These are phyloP conservation scores for Fonsecaea monophora DNA, from an alignment of 2,329 filamentous ascomycete species.

Conservation along the genomic window DNA sequence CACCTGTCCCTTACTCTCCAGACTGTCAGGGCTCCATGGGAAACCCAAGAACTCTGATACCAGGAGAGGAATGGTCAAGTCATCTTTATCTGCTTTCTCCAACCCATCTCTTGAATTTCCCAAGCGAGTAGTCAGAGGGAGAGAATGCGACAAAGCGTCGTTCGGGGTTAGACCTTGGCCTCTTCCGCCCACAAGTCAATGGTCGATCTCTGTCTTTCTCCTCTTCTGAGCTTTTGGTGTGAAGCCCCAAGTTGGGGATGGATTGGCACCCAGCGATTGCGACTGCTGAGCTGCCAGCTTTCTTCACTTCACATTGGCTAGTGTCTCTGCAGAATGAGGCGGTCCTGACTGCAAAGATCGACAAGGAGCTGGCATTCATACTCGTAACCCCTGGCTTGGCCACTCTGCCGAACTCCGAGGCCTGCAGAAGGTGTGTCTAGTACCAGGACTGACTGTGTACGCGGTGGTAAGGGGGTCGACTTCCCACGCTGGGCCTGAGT, in stretches of 20 bases:
- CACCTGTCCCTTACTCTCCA: no score
- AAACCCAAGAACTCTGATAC: not conserved
- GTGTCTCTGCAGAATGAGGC: not conserved
- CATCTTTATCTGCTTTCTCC: not conserved
- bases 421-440: not conserved
- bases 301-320: not conserved
- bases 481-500: not conserved
- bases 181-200: not conserved
- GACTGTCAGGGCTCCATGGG: not conserved
- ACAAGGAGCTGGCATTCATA: not conserved
- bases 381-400: not conserved
- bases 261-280: not conserved
- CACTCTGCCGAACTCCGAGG: constrained; percentile 8
- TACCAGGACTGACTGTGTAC: not conserved
- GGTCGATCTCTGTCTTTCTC: not conserved
- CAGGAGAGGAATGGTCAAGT: not conserved
- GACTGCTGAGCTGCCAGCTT: not conserved
- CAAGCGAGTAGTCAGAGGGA: not conserved
- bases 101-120: not conserved
- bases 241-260: not conserved
- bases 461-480: not conserved
- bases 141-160: not conserved
- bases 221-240: not conserved
- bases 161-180: not conserved
- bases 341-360: not conserved